phyloP scores from a whole-genome alignment of 306 rosid genomes.

The Gynostemma pentaphyllum region DNA sequence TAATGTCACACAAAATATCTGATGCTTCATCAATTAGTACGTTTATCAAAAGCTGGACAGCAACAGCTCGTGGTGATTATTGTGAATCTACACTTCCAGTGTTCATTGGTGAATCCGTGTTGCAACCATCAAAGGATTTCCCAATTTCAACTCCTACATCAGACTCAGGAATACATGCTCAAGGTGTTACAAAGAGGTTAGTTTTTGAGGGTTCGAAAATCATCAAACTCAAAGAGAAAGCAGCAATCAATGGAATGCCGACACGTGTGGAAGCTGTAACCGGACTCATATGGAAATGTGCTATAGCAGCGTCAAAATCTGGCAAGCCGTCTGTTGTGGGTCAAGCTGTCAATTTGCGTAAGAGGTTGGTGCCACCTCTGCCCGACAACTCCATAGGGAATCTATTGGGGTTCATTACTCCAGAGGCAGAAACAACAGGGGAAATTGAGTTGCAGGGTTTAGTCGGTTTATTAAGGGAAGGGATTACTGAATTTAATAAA shows the following conservation, averaged over 20 bases:
- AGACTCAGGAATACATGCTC: constrained; percentile 17
- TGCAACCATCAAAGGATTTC: constrained; percentile 16
- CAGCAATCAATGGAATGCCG: neutral
- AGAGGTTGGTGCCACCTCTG: neutral
- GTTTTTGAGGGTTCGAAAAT: constrained; percentile 24
- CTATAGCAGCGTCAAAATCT: constrained; percentile 17
- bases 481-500: constrained; percentile 9
- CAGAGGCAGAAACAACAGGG: neutral
- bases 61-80: neutral
- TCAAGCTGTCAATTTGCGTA: constrained; percentile 25
- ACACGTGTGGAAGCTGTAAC: constrained; percentile 26
- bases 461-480: constrained; percentile 15
- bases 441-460: neutral
- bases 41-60: constrained; percentile 28
- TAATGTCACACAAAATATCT: constrained; percentile 25
- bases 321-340: constrained; percentile 17
- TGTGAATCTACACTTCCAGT: neutral
- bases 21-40: constrained; percentile 28
- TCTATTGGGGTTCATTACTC: neutral
- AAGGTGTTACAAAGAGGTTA: constrained; percentile 24
- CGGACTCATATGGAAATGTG: constrained; percentile 27
- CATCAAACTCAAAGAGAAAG: constrained; percentile 1
- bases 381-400: neutral
- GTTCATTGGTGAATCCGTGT: neutral
- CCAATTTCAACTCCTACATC: constrained; percentile 11